Evolutionary conservation across 768 basidiomycete genomes (phyloP), one percentile per base, ranked within the genome.

Genomic region (Rhodotorula kratochvilovae): DNA sequence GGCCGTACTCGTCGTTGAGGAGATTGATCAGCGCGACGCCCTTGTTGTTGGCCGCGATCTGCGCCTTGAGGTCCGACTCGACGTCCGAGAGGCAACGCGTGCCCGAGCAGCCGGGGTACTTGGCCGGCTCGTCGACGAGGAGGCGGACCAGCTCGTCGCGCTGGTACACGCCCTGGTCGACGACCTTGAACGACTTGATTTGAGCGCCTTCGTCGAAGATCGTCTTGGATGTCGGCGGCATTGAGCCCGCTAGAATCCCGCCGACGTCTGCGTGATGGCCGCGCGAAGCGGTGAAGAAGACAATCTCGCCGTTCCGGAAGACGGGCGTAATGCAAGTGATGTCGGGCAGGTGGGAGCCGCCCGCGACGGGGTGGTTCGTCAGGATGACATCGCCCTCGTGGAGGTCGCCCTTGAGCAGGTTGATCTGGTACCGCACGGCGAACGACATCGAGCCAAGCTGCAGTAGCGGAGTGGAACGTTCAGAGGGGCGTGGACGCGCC

Each of bases 151-250:
- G 81, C 1, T 89, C 88, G 43, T 87, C 83, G 56, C 84, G 83
- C 79, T 96, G 87, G 78, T 92, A 96, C 11, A 89, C 81, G 2
- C 93, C 92, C 23, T 84, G 85, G 55, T 86, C 83, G 23, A 98
- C 94, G 68, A 97, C 87, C 81, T 93, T 96, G 85, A 96, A 91
- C 79, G 89, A 90, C 74, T 87, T 85, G 61, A 97, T 89, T 77
- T 93, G 86, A 0, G 94, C 94, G n/a, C 94, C 94, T 79, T 98
- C 94, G 79, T 98, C 90, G 76, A 90, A 95, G 59, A 96, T 89
- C 72, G 86, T 92, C 75, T 89, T 88, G 29, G 89, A 90, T 1
- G 90, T 92, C 0, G 94, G 93, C 0, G 95, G 94, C 94, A 97
- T 97, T 13, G 61, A 63, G 21, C 81, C 92, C 12, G 93, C 91